phyloP scores from a whole-genome alignment of 2,329 filamentous ascomycete genomes.

The Cordyceps cateniannulata region DNA sequence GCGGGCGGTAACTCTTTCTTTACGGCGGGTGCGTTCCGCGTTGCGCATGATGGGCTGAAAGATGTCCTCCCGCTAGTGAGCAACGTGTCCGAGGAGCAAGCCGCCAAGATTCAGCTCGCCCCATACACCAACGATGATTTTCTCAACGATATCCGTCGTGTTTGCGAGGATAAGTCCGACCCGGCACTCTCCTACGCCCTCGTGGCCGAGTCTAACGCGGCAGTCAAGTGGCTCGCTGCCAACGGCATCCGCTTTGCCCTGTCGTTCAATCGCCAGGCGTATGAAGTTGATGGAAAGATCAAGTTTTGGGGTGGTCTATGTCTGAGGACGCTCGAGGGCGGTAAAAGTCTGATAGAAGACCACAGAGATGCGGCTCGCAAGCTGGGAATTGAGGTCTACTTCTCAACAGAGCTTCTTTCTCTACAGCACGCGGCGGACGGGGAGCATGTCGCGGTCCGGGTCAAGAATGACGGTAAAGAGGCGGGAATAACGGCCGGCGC shows the following conservation, averaged over 20 bases:
- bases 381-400: conserved; percentile 38
- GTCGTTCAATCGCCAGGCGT: conserved; percentile 60
- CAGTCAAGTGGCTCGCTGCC: conserved; percentile 48
- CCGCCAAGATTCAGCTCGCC: conserved; percentile 48
- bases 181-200: conserved; percentile 40
- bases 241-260: conserved; percentile 53
- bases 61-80: conserved; percentile 57
- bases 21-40: conserved; percentile 58
- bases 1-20: conserved; percentile 60
- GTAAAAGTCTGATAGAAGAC: conserved; percentile 50
- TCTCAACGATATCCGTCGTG: conserved; percentile 44
- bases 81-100: conserved; percentile 43
- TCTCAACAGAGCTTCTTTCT: conserved; percentile 38
- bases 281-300: conserved; percentile 51
- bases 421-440: conserved; percentile 26
- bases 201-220: conserved; percentile 42
- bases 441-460: conserved; percentile 25
- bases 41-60: conserved; percentile 44
- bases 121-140: conserved; percentile 53
- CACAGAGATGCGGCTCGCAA: conserved; percentile 36
- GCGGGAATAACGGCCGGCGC: conserved; percentile 29
- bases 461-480: conserved; percentile 24
- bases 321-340: conserved; percentile 53
- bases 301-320: conserved; percentile 63
- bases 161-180: conserved; percentile 50